Conservation (phyloP, 2,329 filamentous ascomycete species). For the Coniochaeta sp. region DNA sequence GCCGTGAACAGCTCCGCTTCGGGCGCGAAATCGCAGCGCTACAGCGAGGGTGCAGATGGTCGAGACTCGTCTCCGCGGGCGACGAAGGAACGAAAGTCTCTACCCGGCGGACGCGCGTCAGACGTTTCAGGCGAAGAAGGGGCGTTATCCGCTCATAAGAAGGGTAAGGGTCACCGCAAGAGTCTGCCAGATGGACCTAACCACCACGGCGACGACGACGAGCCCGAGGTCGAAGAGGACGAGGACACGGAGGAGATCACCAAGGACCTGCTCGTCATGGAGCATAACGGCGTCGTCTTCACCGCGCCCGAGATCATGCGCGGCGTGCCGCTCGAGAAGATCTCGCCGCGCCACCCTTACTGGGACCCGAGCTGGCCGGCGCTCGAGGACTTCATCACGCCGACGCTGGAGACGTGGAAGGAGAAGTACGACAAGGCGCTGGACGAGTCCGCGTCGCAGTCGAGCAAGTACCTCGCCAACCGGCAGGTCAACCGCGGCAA, state of each 20-base stretch:
- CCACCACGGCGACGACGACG: neutral
- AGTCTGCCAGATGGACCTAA: neutral
- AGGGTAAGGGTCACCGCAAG: neutral
- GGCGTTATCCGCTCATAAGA: neutral
- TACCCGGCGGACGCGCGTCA: neutral
- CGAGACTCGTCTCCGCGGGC: neutral
- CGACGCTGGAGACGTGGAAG: slow-evolving; percentile 38
- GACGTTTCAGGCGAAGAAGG: neutral
- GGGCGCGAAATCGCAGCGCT: slow-evolving; percentile 4
- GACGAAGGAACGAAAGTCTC: slow-evolving; percentile 1
- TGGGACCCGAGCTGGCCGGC: slow-evolving; percentile 48
- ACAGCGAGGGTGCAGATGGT: slow-evolving; percentile 9
- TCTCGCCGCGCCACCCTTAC: slow-evolving; percentile 41
- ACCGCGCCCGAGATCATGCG: slow-evolving; percentile 43
- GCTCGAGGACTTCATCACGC: slow-evolving; percentile 33
- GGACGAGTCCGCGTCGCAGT: slow-evolving; percentile 24
- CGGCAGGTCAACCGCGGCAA: slow-evolving; percentile 50
- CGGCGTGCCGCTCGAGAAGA: slow-evolving; percentile 46
- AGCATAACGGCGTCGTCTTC: slow-evolving; percentile 40
- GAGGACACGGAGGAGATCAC: slow-evolving; percentile 32
- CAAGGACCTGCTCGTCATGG: slow-evolving; percentile 33
- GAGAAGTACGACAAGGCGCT: slow-evolving; percentile 34
- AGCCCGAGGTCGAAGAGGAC: slow-evolving; percentile 4
- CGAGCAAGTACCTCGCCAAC: slow-evolving; percentile 44
- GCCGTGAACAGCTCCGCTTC: slow-evolving; percentile 10